Percentiles rank a stretch among this genome's conserved stretches.
Conservation (phyloP, 78 protist species). For the Dictyostelium intermedium region DNA sequence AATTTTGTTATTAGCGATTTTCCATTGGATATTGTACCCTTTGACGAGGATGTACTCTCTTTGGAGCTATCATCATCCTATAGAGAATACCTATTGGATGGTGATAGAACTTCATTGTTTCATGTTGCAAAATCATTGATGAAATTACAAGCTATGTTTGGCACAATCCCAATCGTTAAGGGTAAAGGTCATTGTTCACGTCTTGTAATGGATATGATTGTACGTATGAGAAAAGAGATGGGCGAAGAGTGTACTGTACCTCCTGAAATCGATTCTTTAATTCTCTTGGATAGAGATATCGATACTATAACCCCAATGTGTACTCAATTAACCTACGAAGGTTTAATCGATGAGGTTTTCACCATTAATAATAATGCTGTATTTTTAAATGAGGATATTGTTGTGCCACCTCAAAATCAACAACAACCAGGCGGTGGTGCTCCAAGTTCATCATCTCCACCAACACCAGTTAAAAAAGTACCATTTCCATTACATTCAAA, state of each 20-base stretch:
- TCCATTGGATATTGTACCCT: slow-evolving; percentile 89
- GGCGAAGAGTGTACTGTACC: slow-evolving; percentile 35
- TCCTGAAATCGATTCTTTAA: slow-evolving; percentile 84
- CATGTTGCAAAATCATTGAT: slow-evolving; percentile 86
- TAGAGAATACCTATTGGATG: slow-evolving; percentile 84
- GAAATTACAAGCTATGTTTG: slow-evolving; percentile 88
- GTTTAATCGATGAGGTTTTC: slow-evolving; percentile 93
- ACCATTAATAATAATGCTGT: slow-evolving; percentile 73
- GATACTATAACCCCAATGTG: slow-evolving; percentile 84
- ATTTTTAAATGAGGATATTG: slow-evolving; percentile 34
- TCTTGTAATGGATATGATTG: slow-evolving; percentile 66
- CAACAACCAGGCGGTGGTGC: neutral
- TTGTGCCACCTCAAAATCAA: slow-evolving; percentile 9
- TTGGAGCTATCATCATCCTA: slow-evolving; percentile 83
- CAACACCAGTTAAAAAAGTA: slow-evolving; percentile 27
- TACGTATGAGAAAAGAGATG: slow-evolving; percentile 76
- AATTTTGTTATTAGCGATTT: slow-evolving; percentile 33
- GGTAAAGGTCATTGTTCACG: slow-evolving; percentile 89
- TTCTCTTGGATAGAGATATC: slow-evolving; percentile 91
- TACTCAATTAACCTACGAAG: slow-evolving; percentile 96
- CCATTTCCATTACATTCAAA: slow-evolving; percentile 31
- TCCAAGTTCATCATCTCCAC: neutral
- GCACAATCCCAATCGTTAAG: slow-evolving; percentile 87
- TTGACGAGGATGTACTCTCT: slow-evolving; percentile 94
- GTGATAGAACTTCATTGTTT: slow-evolving; percentile 85